A percentile compares a stretch with the other conserved stretches of the same genome.
These are phyloP conservation scores for Arabidopsis lyrata DNA, from an alignment of 441 rosid genomes.

Conservation along the genomic window DNA sequence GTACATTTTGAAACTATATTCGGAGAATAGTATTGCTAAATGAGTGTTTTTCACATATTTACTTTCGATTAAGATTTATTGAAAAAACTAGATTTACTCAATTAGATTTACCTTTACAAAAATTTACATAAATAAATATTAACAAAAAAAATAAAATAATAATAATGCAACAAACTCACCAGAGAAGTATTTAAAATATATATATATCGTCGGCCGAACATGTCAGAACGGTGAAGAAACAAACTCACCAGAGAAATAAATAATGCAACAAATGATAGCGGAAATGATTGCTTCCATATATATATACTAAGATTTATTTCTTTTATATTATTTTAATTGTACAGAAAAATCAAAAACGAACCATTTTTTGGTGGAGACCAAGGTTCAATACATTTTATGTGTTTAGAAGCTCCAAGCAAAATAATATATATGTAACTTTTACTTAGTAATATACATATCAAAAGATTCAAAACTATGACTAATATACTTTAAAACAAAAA, in stretches of 20 bases:
- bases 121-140: not conserved
- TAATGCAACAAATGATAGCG: slow-evolving; percentile 27
- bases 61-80: no score
- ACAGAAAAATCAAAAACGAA: not conserved
- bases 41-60: no score
- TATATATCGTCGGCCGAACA: slow-evolving; percentile 23
- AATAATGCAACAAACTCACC: no score
- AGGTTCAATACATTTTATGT: not conserved
- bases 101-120: no score
- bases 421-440: slow-evolving; percentile 8
- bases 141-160: no score
- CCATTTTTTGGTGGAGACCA: not conserved
- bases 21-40: no score
- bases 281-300: slow-evolving; percentile 39
- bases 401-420: not conserved
- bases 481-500: not conserved
- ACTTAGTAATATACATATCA: not conserved
- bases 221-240: slow-evolving; percentile 34
- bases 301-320: slow-evolving; percentile 23
- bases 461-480: not conserved
- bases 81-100: no score
- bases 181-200: not conserved
- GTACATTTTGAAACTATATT: not conserved
- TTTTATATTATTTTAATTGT: not conserved
- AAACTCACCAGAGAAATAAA: slow-evolving; percentile 20